Evolutionary conservation across 352 stramenopile species (phyloP).

Genomic region (Globisporangium acanthophoron): DNA sequence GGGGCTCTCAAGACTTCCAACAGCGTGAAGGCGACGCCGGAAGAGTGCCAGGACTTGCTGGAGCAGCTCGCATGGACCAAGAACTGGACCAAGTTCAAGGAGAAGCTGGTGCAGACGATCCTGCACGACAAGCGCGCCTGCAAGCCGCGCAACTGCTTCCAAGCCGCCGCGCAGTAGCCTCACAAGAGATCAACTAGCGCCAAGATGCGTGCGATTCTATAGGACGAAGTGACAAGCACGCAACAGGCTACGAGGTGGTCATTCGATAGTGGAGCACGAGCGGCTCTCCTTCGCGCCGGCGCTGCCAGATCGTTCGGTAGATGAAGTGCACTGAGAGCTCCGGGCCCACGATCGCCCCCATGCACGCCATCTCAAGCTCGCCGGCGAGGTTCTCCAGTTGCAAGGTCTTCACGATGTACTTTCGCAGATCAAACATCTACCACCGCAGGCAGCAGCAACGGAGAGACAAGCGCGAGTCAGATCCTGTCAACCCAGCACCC

Average conservation of each 20-base stretch:
- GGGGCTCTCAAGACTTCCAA: neutral
- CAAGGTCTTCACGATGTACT: constrained; percentile 33
- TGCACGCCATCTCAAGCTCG: constrained; percentile 51
- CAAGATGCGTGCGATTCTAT: constrained; percentile 1
- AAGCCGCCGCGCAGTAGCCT: neutral
- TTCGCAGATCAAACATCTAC: constrained; percentile 59
- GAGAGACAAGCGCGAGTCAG: neutral
- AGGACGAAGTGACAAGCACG: neutral
- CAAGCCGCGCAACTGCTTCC: constrained; percentile 9
- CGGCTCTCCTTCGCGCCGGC: constrained; percentile 32
- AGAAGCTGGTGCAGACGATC: constrained; percentile 5
- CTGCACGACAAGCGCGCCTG: constrained; percentile 11
- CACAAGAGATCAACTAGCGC: no score
- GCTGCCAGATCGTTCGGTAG: constrained; percentile 59
- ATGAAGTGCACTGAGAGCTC: constrained; percentile 67
- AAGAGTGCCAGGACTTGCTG: constrained; percentile 11
- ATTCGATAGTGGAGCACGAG: constrained; percentile 54
- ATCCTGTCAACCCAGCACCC: neutral
- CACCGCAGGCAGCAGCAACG: no score
- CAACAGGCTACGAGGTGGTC: constrained; percentile 10
- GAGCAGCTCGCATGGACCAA: constrained; percentile 8
- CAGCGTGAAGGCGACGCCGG: neutral
- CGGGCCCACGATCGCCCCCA: constrained; percentile 48
- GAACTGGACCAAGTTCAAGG: constrained; percentile 13
- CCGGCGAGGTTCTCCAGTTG: constrained; percentile 17